These are phyloP conservation scores for Tylopilus sp. DNA, from an alignment of 1,284 basidiomycete genomes.

Conservation along the genomic window DNA sequence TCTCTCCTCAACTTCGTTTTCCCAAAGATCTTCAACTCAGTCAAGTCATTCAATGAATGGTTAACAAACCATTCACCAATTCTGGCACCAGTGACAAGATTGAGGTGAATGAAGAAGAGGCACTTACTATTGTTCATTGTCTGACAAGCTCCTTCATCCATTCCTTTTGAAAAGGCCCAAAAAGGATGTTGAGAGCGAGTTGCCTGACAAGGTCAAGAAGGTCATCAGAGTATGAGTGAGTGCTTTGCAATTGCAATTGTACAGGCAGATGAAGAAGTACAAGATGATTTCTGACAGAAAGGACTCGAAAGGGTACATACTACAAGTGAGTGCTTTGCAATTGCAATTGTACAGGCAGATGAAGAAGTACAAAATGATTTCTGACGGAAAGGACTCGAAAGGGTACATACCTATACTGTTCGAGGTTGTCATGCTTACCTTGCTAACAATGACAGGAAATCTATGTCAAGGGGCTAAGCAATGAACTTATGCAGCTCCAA, in stretches of 20 bases:
- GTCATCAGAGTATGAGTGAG: slow-evolving; percentile 99
- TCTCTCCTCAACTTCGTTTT: slow-evolving; percentile 97
- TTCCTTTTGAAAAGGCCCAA: slow-evolving; percentile 96
- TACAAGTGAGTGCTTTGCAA: slow-evolving; percentile 99
- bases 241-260: slow-evolving; percentile 88
- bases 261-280: too few relatives aligned
- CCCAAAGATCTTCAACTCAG: slow-evolving; percentile 98
- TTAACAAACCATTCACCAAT: slow-evolving; percentile 99
- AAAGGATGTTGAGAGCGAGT: slow-evolving; percentile 97
- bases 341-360: too few relatives aligned
- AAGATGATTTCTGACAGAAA: too few relatives aligned
- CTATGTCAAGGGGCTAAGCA: slow-evolving; percentile 89
- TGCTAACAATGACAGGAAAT: slow-evolving; percentile 55
- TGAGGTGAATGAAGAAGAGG: slow-evolving; percentile 99
- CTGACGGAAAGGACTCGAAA: slow-evolving; percentile 79
- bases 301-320: too few relatives aligned
- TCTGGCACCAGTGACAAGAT: slow-evolving; percentile 97
- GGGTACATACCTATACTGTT: slow-evolving; percentile 51
- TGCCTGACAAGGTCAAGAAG: slow-evolving; percentile 99
- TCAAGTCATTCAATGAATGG: slow-evolving; percentile 99
- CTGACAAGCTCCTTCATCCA: slow-evolving; percentile 96
- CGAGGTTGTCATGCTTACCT: slow-evolving; percentile 15
- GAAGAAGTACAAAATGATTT: slow-evolving; percentile 98
- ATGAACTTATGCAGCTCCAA: slow-evolving; percentile 98
- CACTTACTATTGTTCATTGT: slow-evolving; percentile 95